Evolutionary conservation across 148 eudicot genomes (phyloP).

Genomic region (Chenopodium suecicum): DNA sequence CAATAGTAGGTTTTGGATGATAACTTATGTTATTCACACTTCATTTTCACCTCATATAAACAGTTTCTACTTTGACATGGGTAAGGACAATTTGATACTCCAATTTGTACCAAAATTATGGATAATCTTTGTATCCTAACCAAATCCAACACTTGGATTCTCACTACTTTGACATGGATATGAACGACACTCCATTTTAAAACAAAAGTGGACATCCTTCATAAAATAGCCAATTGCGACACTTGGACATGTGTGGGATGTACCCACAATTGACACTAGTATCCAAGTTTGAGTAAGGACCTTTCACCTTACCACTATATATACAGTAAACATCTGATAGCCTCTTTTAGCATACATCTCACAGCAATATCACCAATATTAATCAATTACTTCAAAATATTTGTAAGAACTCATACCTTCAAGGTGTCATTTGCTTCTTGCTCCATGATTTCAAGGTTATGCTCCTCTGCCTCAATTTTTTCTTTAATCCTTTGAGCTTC

Average conservation of each 20-base stretch:
- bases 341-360: neutral
- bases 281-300: neutral
- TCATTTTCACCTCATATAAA: neutral
- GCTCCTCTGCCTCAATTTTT: slow-evolving; percentile 48
- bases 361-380: neutral
- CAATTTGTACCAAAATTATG: too few relatives aligned
- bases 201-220: too few relatives aligned
- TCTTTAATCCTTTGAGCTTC: slow-evolving; percentile 57
- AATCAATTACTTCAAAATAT: neutral
- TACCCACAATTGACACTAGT: too few relatives aligned
- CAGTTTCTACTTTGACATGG: too few relatives aligned
- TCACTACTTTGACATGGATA: too few relatives aligned
- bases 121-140: too few relatives aligned
- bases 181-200: too few relatives aligned
- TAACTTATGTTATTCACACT: neutral
- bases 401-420: slow-evolving; percentile 50
- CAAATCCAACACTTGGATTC: too few relatives aligned
- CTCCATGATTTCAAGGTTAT: slow-evolving; percentile 48
- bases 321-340: neutral
- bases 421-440: slow-evolving; percentile 60
- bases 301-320: neutral
- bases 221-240: too few relatives aligned
- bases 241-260: too few relatives aligned
- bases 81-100: too few relatives aligned
- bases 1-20: neutral